Conservation (phyloP, 805 yeast genomes). For the Pachysolen tannophilus region DNA sequence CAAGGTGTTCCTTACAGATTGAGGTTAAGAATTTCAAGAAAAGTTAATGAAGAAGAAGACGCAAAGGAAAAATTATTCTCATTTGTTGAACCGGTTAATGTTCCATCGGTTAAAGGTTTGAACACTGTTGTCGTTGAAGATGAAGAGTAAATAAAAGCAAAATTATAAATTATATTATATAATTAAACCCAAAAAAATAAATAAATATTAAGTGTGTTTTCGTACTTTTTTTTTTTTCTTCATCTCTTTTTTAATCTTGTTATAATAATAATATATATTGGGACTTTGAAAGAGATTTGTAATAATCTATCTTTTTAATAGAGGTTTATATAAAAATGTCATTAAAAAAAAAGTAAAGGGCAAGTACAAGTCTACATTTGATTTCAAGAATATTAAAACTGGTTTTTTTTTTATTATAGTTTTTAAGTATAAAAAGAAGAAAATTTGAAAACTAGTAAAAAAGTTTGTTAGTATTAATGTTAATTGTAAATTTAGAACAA, state of each 20-base stretch:
- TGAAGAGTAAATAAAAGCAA: slow-evolving; percentile 25
- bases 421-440: no score
- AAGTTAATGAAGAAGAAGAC: slow-evolving; percentile 99
- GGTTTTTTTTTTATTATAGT: no score
- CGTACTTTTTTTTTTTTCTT: not conserved
- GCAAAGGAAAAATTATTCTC: slow-evolving; percentile 97
- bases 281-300: no score
- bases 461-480: no score
- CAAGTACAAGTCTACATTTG: no score
- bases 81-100: slow-evolving; percentile 94
- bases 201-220: no score
- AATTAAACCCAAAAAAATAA: no score
- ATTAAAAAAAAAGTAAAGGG: no score
- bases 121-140: slow-evolving; percentile 94
- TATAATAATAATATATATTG: not conserved
- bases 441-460: no score
- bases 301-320: not conserved
- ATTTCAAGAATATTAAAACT: no score
- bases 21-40: slow-evolving; percentile 98
- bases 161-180: no score
- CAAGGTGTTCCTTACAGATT: slow-evolving; percentile 98
- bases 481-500: no score
- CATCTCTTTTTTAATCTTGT: not conserved
- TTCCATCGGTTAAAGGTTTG: slow-evolving; percentile 94
- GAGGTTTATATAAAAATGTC: not conserved